A percentile compares a stretch with the other conserved stretches of the same genome.
These are phyloP conservation scores for Auriscalpium vulgare DNA, from an alignment of 768 basidiomycete species.

Conservation along the genomic window DNA sequence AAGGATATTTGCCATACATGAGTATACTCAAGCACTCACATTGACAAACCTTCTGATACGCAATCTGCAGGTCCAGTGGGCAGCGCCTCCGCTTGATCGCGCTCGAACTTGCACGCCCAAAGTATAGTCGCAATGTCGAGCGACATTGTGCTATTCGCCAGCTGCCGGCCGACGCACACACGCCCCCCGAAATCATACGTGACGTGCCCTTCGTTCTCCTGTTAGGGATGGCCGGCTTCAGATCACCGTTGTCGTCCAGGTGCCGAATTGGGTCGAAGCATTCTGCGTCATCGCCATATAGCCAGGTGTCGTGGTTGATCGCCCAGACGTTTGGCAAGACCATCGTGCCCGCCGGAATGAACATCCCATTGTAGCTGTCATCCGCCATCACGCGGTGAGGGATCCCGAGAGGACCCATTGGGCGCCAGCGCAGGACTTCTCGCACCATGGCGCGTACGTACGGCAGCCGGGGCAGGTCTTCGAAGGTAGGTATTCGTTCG, in stretches of 20 bases:
- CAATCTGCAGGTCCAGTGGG: not conserved
- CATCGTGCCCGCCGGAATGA: conserved; percentile 28
- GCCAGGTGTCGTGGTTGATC: not conserved
- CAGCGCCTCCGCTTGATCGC: conserved; percentile 4
- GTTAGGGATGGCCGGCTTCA: not conserved
- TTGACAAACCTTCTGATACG: conserved; percentile 1
- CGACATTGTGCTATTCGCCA: conserved; percentile 14
- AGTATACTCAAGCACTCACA: conserved; percentile 3
- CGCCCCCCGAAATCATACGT: conserved; percentile 13
- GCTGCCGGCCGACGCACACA: conserved; percentile 10
- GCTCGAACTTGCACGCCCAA: conserved; percentile 10
- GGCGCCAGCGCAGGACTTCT: conserved; percentile 7
- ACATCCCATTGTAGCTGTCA: conserved; percentile 21
- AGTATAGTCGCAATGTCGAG: conserved; percentile 12
- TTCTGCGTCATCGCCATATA: conserved; percentile 9
- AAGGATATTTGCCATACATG: not conserved
- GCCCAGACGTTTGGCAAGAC: conserved; percentile 20
- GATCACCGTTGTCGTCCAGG: not conserved
- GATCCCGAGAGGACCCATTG: not conserved
- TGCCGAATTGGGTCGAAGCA: conserved; percentile 14
- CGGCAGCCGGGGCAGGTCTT: conserved; percentile 9
- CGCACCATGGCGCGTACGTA: conserved; percentile 13
- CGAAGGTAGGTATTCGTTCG: conserved; percentile 8
- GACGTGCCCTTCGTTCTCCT: conserved; percentile 2
- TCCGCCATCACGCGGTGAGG: conserved; percentile 13